A percentile compares a stretch with the other conserved stretches of the same genome.
These are phyloP conservation scores for Mimosa pudica DNA, from an alignment of 306 rosid species.

Conservation along the genomic window DNA sequence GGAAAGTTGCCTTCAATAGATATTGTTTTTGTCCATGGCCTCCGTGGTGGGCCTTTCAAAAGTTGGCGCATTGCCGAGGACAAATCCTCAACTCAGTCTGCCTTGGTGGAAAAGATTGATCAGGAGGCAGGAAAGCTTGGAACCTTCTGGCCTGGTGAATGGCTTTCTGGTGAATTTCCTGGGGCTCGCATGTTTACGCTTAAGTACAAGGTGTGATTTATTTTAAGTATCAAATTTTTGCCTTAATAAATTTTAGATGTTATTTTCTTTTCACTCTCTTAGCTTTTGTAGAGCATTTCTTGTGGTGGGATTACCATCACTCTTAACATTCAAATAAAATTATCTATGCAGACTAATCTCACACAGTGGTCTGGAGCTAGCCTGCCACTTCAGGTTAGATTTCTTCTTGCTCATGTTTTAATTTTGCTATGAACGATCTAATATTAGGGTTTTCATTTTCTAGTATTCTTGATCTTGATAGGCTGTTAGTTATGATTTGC, in stretches of 20 bases:
- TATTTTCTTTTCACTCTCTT: slow-evolving; percentile 4
- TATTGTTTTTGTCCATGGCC: slow-evolving; percentile 91
- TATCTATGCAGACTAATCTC: slow-evolving; percentile 80
- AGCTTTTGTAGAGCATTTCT: slow-evolving; percentile 31
- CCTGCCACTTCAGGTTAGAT: slow-evolving; percentile 91
- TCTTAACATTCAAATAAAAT: slow-evolving; percentile 44
- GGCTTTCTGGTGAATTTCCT: slow-evolving; percentile 90
- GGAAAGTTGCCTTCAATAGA: slow-evolving; percentile 60
- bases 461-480: slow-evolving; percentile 5
- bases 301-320: slow-evolving; percentile 18
- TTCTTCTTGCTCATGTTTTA: slow-evolving; percentile 20
- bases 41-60: slow-evolving; percentile 92
- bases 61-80: slow-evolving; percentile 96
- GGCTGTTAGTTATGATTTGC: slow-evolving; percentile 10
- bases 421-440: slow-evolving; percentile 13
- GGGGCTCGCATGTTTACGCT: slow-evolving; percentile 85
- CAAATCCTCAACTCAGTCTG: slow-evolving; percentile 80
- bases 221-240: slow-evolving; percentile 27
- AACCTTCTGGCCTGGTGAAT: slow-evolving; percentile 99
- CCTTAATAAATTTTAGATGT: slow-evolving; percentile 31
- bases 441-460: slow-evolving; percentile 11
- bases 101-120: slow-evolving; percentile 94
- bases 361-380: slow-evolving; percentile 99
- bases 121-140: slow-evolving; percentile 95
- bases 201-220: slow-evolving; percentile 79